A percentile compares a stretch with the other conserved stretches of the same genome.
Evolutionary conservation across 1,284 basidiomycete species (phyloP).

Genomic region (Ceraceosorus guamensis): DNA sequence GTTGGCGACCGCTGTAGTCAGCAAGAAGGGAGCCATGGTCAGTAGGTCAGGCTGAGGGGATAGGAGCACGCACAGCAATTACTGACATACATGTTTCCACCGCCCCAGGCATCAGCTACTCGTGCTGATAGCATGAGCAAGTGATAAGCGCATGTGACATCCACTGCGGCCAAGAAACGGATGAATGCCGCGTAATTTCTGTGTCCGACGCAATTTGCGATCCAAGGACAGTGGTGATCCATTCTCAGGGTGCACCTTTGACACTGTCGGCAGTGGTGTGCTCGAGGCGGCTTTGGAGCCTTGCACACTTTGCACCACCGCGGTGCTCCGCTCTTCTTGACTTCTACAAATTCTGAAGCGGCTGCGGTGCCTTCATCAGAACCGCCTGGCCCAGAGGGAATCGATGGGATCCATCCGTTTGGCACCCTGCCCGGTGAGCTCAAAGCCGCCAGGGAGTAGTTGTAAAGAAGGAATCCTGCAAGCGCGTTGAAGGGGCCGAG

Average conservation of each 20-base stretch:
- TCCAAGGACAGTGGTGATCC: slow-evolving; percentile 54
- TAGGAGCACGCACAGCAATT: neutral
- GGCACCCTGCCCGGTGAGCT: slow-evolving; percentile 40
- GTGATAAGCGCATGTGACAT: slow-evolving; percentile 61
- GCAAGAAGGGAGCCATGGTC: slow-evolving; percentile 6
- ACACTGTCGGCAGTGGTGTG: slow-evolving; percentile 48
- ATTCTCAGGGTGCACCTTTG: slow-evolving; percentile 39
- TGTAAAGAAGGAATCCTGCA: slow-evolving; percentile 21
- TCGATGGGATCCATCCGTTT: slow-evolving; percentile 22
- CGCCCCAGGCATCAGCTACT: slow-evolving; percentile 31
- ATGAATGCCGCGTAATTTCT: slow-evolving; percentile 49
- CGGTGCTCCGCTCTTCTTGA: slow-evolving; percentile 30
- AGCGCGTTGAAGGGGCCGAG: slow-evolving; percentile 74
- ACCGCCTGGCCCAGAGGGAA: neutral
- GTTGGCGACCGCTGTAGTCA: slow-evolving; percentile 62
- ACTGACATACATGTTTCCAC: slow-evolving; percentile 6
- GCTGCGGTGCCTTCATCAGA: neutral
- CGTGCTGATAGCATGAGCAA: slow-evolving; percentile 23
- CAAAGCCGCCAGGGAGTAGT: slow-evolving; percentile 35
- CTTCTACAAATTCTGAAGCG: slow-evolving; percentile 5
- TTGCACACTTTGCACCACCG: slow-evolving; percentile 40
- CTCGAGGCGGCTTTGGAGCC: slow-evolving; percentile 42
- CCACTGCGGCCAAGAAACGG: slow-evolving; percentile 59
- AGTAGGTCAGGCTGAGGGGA: neutral
- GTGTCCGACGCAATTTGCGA: slow-evolving; percentile 54